Evolutionary conservation across 2,329 filamentous ascomycete genomes (phyloP), one percentile per base, ranked within the genome.

Genomic region (Pyrenophora teres): DNA sequence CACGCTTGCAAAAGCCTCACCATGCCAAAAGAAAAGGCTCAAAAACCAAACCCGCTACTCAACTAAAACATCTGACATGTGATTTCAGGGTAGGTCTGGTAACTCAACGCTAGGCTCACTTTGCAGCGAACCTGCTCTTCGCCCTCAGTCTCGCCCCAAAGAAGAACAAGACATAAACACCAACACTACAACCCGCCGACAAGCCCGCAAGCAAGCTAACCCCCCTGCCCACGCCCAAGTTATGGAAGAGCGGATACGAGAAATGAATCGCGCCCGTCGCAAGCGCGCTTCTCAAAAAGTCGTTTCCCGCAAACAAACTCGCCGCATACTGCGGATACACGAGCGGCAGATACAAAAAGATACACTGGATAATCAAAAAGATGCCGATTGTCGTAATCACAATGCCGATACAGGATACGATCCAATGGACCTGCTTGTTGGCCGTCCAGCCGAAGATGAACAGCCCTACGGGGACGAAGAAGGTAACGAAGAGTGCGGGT

Each of bases 391-490:
- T 81, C 1, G 83, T 76, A 1, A 84, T 63, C 2, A 69, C 68
- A 0, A 81, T 83, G 2, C 82, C 83, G 7, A 84, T 60, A 56
- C 82, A 77, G 1, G 81, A 80, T 0, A 78, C 80, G 21, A 85
- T 80, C 81, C 82, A 86, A 50, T 84, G 82, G 2, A 83, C 75
- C 6, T 76, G 59, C 4, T 80, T 68, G 68, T 88, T 90, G 0
- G 86, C 87, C 0, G 83, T 83, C 85, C 85, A 87, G 3, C 83
- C 84, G 61, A 87, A 87, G 59, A 87, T 83, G 70, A 87, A 87
- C 13, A 88, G 70, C 0, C 84, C 85, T 27, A 84, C 74, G 0
- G 85, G 85, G 18, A 87, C 88, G 63, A 85, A 83, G 67, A 76
- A 78, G 13, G 76, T 78, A 2, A 74, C 74, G 23, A 68, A 63